Conservation (phyloP, 1,284 basidiomycete genomes). For the Ganoderma multipileum region DNA sequence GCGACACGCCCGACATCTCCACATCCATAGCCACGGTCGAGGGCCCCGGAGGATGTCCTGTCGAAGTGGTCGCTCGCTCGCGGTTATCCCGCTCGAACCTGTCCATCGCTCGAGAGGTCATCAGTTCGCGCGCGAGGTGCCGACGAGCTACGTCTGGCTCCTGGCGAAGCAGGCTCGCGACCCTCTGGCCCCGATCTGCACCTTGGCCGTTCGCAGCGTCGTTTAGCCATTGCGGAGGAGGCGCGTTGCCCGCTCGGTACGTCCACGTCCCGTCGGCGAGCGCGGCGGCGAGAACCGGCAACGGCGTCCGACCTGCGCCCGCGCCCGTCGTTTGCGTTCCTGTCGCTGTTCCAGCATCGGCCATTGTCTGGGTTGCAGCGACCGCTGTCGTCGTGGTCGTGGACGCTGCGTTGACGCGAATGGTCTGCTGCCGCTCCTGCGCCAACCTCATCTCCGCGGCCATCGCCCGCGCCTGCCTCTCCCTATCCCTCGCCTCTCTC, state of each 20-base stretch:
- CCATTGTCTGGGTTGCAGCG: not conserved
- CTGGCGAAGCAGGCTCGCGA: not conserved
- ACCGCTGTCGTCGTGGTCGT: not conserved
- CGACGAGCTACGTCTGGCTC: constrained; percentile 9
- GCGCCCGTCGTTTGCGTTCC: constrained; percentile 1
- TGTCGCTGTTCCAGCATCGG: not conserved
- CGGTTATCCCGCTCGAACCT: not conserved
- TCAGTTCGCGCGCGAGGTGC: constrained; percentile 12
- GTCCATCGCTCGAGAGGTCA: not conserved
- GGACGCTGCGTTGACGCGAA: not conserved
- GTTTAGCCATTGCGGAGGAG: constrained; percentile 10
- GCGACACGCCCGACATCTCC: constrained; percentile 14
- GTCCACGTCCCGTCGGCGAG: constrained; percentile 19
- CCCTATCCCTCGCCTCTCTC: constrained; percentile 37
- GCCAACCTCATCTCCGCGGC: constrained; percentile 25
- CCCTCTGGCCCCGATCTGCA: not conserved
- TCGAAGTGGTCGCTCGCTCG: not conserved
- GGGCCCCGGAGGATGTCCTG: not conserved
- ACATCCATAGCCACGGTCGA: not conserved
- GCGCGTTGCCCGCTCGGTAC: constrained; percentile 11
- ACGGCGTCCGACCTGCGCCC: constrained; percentile 2
- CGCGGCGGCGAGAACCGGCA: constrained; percentile 20
- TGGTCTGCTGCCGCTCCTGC: constrained; percentile 10
- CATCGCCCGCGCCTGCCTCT: constrained; percentile 29
- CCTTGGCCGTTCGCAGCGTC: not conserved